Conservation (phyloP, 257 asterid species). For the Capsicum pubescens region DNA sequence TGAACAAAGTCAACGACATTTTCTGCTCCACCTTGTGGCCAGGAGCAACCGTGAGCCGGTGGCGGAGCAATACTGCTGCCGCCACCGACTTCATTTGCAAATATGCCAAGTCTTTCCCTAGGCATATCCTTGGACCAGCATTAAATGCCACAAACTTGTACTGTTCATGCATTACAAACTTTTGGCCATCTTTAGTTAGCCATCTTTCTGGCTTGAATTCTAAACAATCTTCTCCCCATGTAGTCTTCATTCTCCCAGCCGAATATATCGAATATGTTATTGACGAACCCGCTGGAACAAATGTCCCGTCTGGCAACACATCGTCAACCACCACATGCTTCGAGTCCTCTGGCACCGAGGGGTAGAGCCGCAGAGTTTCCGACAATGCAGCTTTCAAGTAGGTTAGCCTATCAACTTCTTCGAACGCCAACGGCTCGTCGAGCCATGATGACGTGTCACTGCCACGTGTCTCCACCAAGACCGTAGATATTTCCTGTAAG, state of each 20-base stretch:
- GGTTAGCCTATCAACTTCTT: constrained; percentile 73
- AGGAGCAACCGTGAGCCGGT: constrained; percentile 54
- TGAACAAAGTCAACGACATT: constrained; percentile 88
- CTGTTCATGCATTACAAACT: constrained; percentile 67
- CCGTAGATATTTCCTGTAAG: constrained; percentile 61
- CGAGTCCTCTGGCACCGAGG: constrained; percentile 93
- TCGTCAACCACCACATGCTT: constrained; percentile 85
- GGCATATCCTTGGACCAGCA: constrained; percentile 86
- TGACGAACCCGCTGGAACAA: constrained; percentile 87
- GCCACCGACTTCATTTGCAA: constrained; percentile 91
- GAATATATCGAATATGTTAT: constrained; percentile 87
- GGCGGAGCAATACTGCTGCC: constrained; percentile 80
- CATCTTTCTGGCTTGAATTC: constrained; percentile 89
- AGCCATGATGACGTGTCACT: constrained; percentile 52
- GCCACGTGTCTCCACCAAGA: constrained; percentile 75
- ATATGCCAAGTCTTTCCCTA: constrained; percentile 89
- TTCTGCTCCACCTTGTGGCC: constrained; percentile 88
- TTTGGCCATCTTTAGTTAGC: constrained; percentile 51
- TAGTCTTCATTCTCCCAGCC: constrained; percentile 77
- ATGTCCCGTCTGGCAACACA: constrained; percentile 79
- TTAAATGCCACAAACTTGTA: constrained; percentile 87
- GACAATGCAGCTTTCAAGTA: constrained; percentile 81
- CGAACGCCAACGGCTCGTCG: constrained; percentile 63
- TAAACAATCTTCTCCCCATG: constrained; percentile 89
- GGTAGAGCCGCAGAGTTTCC: constrained; percentile 81